phyloP scores from a whole-genome alignment of 441 rosid species.

The Populus tomentosa region DNA sequence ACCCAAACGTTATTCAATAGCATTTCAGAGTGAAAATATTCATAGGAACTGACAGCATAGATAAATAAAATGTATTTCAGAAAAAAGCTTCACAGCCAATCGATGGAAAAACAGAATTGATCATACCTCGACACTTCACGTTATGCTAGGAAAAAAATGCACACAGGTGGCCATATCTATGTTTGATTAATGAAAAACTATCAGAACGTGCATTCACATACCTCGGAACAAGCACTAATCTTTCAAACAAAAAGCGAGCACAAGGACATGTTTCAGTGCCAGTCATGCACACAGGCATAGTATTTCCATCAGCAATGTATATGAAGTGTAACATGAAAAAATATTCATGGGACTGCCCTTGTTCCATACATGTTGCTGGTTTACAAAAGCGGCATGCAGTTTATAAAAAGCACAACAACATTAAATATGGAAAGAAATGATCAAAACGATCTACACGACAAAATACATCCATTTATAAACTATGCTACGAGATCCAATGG shows the following conservation, averaged over 20 bases:
- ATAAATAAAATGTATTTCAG: background rate
- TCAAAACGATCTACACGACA: conserved; percentile 22
- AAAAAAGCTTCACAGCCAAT: background rate
- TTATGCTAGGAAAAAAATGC: background rate
- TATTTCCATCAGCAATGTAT: background rate
- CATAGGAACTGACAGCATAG: background rate
- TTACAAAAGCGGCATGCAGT: conserved; percentile 10
- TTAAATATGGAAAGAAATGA: conserved; percentile 6
- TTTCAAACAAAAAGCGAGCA: background rate
- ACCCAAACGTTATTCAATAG: background rate
- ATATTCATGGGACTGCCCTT: conserved; percentile 5
- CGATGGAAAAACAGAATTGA: background rate
- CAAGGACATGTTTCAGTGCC: background rate
- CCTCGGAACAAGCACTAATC: background rate
- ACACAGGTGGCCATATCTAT: background rate
- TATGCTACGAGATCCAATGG: conserved; percentile 9
- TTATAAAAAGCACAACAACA: background rate
- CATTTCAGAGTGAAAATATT: background rate
- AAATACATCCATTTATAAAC: conserved; percentile 12
- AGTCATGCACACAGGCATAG: background rate
- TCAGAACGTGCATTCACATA: background rate
- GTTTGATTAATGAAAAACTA: background rate
- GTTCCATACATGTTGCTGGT: conserved; percentile 2
- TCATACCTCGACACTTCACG: background rate
- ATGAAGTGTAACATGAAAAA: conserved; percentile 2